Base-by-base conservation (phyloP, 345 rosid species). In the Aquilaria sinensis region DNA sequence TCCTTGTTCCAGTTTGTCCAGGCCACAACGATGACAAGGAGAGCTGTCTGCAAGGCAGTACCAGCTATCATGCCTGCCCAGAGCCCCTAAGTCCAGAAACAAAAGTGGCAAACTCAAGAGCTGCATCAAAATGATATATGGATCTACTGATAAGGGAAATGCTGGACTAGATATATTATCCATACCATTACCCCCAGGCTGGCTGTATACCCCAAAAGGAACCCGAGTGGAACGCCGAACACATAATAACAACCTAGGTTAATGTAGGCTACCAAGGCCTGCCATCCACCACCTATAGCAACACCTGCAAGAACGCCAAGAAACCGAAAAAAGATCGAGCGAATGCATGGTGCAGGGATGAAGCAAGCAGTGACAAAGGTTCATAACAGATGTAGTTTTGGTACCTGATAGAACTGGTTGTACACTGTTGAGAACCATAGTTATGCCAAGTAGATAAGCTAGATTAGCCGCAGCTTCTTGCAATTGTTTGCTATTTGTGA, bases 271-370 rank as follows among this genome's bases (percentile, higher is more conserved):
- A 92, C 98, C 63, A 78, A 51, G 0, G 80, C 82, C 79, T 92
- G 98, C 96, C 98, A 92, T 31, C 98, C 98, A 31, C 83, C 89
- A 5, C 98, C 92, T 9, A 92, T 57, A 31, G 96, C 96, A 63
- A 89, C 98, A 58, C 98, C 98, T 92, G 23, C 23, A 23, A 23
- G 23, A 23, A 23, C 23, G 23, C 1, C 23, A 23, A 23, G 23
- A 23, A 23, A 23, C 23, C 23, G 23, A 23, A 23, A 23, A 23
- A 23, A 23, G 23, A 23, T n/a, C n/a, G n/a, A n/a, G 23, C 23
- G 23, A 23, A 23, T 23, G 23, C 23, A 23, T 23, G 23, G 23
- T 23, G 23, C 23, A 3, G 16, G 53, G 46, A 5, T 3, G 47
- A 47, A 23, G 23, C 23, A 23, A 23, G 23, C 23, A 23, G 23